Evolutionary conservation across 192 early-diverging fungal species (phyloP).

Genomic region (Umbelopsis sp.): DNA sequence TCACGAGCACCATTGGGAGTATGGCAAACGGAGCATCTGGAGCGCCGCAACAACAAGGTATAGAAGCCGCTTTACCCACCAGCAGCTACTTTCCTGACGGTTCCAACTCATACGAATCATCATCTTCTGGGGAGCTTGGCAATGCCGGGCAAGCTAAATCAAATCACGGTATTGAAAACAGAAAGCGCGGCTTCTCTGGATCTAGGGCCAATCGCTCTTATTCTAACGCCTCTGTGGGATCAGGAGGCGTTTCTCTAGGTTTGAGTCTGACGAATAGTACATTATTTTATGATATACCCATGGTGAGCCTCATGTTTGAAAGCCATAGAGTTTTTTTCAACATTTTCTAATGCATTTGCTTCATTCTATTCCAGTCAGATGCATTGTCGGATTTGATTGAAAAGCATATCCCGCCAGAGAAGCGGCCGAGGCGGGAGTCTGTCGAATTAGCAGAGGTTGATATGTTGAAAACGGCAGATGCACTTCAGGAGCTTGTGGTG

Average conservation of each 20-base stretch:
- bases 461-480: constrained; percentile 37
- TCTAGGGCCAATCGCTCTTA: neutral
- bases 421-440: constrained; percentile 43
- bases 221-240: neutral
- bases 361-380: constrained; percentile 48
- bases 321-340: no score
- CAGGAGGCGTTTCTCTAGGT: constrained; percentile 24
- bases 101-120: neutral
- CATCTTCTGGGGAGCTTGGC: neutral
- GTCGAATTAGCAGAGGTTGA: constrained; percentile 36
- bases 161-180: neutral
- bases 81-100: constrained; percentile 6
- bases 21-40: neutral
- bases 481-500: constrained; percentile 41
- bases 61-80: neutral
- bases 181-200: neutral
- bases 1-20: neutral
- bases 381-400: constrained; percentile 46
- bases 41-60: neutral
- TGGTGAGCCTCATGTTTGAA: constrained; percentile 26
- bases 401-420: constrained; percentile 46
- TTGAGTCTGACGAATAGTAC: constrained; percentile 30
- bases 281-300: constrained; percentile 55
- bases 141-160: neutral
- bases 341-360: no score